A percentile compares a stretch with the other conserved stretches of the same genome.
Conservation (phyloP, 371 early-diverging fungal species). For the Syncephalastrum racemosum region DNA sequence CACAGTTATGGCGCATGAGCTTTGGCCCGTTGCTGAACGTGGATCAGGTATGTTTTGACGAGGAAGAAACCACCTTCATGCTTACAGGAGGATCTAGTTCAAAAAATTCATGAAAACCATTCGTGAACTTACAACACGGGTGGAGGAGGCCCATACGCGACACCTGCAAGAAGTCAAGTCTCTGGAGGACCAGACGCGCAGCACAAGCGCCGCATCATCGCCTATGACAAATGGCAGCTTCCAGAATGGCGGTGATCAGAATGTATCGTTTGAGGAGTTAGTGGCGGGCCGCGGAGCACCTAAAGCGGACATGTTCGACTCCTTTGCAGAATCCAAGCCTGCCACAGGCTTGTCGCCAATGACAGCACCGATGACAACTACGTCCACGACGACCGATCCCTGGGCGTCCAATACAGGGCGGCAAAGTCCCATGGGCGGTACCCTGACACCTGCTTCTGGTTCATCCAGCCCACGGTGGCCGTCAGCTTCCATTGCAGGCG, state of each 20-base stretch:
- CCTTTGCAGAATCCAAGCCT: no score
- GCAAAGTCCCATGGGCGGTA: slow-evolving; percentile 15
- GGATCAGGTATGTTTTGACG: slow-evolving; percentile 54
- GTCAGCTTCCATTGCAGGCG: no score
- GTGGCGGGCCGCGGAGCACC: slow-evolving; percentile 25
- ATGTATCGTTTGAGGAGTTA: slow-evolving; percentile 36
- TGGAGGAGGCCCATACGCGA: slow-evolving; percentile 67
- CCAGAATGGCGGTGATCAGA: slow-evolving; percentile 10
- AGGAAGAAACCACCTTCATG: not conserved
- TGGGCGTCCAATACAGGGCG: slow-evolving; percentile 8
- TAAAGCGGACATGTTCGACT: slow-evolving; percentile 20
- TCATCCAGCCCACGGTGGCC: slow-evolving; percentile 10
- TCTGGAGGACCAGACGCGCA: slow-evolving; percentile 58
- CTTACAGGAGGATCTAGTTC: slow-evolving; percentile 39
- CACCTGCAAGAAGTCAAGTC: slow-evolving; percentile 64
- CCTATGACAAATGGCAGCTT: slow-evolving; percentile 6
- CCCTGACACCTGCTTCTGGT: slow-evolving; percentile 7
- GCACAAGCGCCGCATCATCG: slow-evolving; percentile 23
- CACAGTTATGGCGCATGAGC: slow-evolving; percentile 78
- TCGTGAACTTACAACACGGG: slow-evolving; percentile 57
- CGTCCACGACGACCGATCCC: slow-evolving; percentile 1
- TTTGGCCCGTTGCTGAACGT: slow-evolving; percentile 70
- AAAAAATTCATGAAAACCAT: slow-evolving; percentile 71
- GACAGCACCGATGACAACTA: slow-evolving; percentile 6
- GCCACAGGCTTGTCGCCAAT: not conserved